These are phyloP conservation scores for Botrytis galanthina DNA, from an alignment of 2,329 filamentous ascomycete species.

Conservation along the genomic window DNA sequence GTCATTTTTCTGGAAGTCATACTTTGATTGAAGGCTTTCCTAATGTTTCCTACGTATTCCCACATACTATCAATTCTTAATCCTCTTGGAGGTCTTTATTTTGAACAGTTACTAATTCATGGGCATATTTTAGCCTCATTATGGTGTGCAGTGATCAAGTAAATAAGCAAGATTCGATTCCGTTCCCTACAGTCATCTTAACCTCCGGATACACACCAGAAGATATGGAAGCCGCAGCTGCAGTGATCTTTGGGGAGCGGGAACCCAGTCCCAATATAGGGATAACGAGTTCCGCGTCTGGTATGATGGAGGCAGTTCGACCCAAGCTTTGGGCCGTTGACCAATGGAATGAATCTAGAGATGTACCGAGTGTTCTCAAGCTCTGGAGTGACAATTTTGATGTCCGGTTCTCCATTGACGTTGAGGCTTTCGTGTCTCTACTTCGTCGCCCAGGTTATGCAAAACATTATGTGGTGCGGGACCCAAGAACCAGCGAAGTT, in stretches of 20 bases:
- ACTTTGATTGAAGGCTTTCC: not conserved
- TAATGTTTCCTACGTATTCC: not conserved
- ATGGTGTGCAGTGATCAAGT: slow-evolving; percentile 50
- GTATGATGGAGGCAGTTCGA: slow-evolving; percentile 1
- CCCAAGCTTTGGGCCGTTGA: slow-evolving; percentile 37
- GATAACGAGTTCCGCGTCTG: not conserved
- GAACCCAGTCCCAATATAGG: slow-evolving; percentile 5
- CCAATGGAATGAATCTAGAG: slow-evolving; percentile 35
- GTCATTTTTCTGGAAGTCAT: not conserved
- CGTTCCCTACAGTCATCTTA: slow-evolving; percentile 53
- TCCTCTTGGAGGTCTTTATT: not conserved
- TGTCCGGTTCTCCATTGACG: slow-evolving; percentile 46
- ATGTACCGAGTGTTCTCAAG: slow-evolving; percentile 31
- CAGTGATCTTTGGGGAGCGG: slow-evolving; percentile 49
- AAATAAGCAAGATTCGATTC: slow-evolving; percentile 41
- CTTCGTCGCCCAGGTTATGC: slow-evolving; percentile 55
- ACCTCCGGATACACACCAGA: slow-evolving; percentile 47
- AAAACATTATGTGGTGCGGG: slow-evolving; percentile 55
- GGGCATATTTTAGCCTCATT: slow-evolving; percentile 42
- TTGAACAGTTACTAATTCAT: not conserved
- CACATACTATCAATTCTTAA: not conserved
- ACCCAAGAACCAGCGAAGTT: slow-evolving; percentile 45
- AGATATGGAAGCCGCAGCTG: slow-evolving; percentile 51
- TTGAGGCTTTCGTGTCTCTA: slow-evolving; percentile 45
- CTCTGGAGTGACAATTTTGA: slow-evolving; percentile 34